Evolutionary conservation across 345 rosid genomes (phyloP), one percentile per base, ranked within the genome.

Genomic region (Barbarea vulgaris): DNA sequence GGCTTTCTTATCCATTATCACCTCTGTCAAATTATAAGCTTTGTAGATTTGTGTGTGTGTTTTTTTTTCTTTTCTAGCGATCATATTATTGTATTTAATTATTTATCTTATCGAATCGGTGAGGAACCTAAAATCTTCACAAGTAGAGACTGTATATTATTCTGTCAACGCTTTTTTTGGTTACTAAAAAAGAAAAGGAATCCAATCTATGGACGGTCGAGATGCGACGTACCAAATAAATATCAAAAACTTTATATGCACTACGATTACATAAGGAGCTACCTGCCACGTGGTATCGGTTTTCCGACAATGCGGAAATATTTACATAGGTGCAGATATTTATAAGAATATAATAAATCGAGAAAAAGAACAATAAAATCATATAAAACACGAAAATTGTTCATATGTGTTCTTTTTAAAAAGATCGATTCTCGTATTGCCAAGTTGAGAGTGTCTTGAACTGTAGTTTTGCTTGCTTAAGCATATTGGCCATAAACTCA

Each of bases 161-260:
- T 75, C 74, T 52, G 75, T 62, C 74, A 76, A 42, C 75, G 69
- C 39, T 61, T n/a, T n/a, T n/a, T n/a, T 59, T n/a, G 48, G 28
- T 63, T 44, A 41, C 25, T 22, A 25, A 34, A 63, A 54, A 10
- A 7, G 13, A 50, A 59, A 14, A 28, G 61, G 42, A 67, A 67
- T 56, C 55, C 21, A 46, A 15, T 76, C 27, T 42, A 34, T 28
- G 71, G 64, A 64, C 54, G 64, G 56, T 41, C 63, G 31, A 62
- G 52, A 69, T 50, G 33, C n/a, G 33, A 75, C 61, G 21, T 48
- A 39, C 10, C 11, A 73, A 48, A 39, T 27, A 58, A 59, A 51
- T 28, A 60, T 59, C 58, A 56, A 44, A 53, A 68, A 19, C 61
- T 46, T 50, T 41, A 12, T 56, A 31, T 51, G 36, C 27, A 12